These are phyloP conservation scores for Suhomyces sp. DNA, from an alignment of 805 yeast species.

Conservation along the genomic window DNA sequence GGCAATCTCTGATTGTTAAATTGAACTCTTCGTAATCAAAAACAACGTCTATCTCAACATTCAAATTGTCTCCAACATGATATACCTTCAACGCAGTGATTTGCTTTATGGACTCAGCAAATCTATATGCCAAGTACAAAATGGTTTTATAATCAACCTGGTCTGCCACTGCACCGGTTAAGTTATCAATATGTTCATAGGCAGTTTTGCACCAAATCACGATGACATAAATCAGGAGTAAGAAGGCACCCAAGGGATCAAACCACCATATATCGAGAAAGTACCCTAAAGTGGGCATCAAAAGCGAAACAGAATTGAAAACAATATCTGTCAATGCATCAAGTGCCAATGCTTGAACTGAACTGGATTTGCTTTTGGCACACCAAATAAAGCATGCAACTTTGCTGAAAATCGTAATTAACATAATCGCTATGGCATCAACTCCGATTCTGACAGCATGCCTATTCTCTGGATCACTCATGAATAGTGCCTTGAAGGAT, in stretches of 20 bases:
- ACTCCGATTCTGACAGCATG: slow-evolving; percentile 47
- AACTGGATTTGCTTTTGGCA: slow-evolving; percentile 54
- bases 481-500: slow-evolving; percentile 50
- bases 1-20: slow-evolving; percentile 61
- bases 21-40: slow-evolving; percentile 43
- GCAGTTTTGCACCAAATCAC: slow-evolving; percentile 64
- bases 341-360: slow-evolving; percentile 77
- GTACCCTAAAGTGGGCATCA: slow-evolving; percentile 66
- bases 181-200: slow-evolving; percentile 68
- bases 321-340: slow-evolving; percentile 79
- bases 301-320: slow-evolving; percentile 66
- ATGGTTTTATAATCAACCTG: slow-evolving; percentile 63
- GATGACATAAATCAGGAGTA: slow-evolving; percentile 61
- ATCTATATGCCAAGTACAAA: slow-evolving; percentile 64
- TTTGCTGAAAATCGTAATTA: slow-evolving; percentile 58
- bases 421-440: slow-evolving; percentile 60
- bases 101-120: slow-evolving; percentile 63
- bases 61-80: slow-evolving; percentile 75
- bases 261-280: slow-evolving; percentile 61
- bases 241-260: slow-evolving; percentile 72
- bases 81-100: slow-evolving; percentile 69
- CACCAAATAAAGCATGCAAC: slow-evolving; percentile 66
- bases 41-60: slow-evolving; percentile 75
- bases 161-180: slow-evolving; percentile 72
- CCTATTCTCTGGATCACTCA: slow-evolving; percentile 27